Percentiles rank a stretch among this genome's conserved stretches.
phyloP scores from a whole-genome alignment of 1,284 basidiomycete genomes.

The Ganoderma sinense region DNA sequence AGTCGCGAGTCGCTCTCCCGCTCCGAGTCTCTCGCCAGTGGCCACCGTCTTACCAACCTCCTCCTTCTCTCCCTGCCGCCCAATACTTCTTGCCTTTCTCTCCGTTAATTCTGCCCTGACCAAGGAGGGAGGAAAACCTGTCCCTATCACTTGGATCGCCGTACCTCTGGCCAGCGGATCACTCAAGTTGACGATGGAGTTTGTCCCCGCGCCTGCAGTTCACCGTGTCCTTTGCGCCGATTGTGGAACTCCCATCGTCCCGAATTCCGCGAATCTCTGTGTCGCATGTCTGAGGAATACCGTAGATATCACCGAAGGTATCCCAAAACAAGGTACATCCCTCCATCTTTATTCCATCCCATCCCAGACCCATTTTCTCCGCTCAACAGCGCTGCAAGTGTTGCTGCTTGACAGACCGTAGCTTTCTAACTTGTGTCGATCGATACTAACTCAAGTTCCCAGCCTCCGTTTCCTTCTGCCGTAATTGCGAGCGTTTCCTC shows the following conservation, averaged over 20 bases:
- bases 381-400: neutral
- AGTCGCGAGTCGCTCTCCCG: neutral
- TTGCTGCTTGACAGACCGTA: neutral
- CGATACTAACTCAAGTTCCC: constrained; percentile 4
- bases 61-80: neutral
- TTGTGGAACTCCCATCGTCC: constrained; percentile 89
- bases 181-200: constrained; percentile 68
- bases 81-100: neutral
- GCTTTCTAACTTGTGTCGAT: neutral
- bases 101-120: neutral
- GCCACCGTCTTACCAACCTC: neutral
- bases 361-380: neutral
- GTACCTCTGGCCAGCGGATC: neutral
- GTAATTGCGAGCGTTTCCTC: constrained; percentile 96
- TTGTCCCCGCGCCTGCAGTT: constrained; percentile 71
- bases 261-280: constrained; percentile 97
- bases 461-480: constrained; percentile 93
- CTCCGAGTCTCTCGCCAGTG: neutral
- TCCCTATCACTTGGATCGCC: neutral
- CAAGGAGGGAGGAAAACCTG: neutral
- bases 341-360: neutral
- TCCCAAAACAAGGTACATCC: constrained; percentile 89
- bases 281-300: constrained; percentile 91
- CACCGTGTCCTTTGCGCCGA: constrained; percentile 85
- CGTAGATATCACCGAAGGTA: constrained; percentile 97